Percentiles rank a stretch among this genome's conserved stretches.
Evolutionary conservation across 2,329 filamentous ascomycete species (phyloP).

Genomic region (Aspergillus candidus): DNA sequence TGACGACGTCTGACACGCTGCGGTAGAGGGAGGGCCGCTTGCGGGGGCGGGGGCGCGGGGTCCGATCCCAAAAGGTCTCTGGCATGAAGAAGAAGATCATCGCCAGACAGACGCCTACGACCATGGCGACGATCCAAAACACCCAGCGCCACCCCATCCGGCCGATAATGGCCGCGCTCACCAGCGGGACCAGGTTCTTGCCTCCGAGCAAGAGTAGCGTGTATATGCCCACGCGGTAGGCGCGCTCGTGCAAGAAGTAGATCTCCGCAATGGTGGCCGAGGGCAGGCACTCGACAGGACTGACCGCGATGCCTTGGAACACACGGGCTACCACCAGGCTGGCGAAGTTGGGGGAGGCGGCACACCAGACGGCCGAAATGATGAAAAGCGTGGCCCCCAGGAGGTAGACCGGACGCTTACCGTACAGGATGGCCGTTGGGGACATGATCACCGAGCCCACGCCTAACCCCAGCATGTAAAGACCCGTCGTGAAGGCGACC

Average conservation of each 20-base stretch:
- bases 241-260: slow-evolving; percentile 89
- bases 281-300: slow-evolving; percentile 84
- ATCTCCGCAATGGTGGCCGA: slow-evolving; percentile 95
- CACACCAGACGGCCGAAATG: slow-evolving; percentile 74
- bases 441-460: slow-evolving; percentile 77
- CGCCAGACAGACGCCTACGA: slow-evolving; percentile 63
- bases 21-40: slow-evolving; percentile 33
- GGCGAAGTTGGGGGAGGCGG: slow-evolving; percentile 69
- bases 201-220: slow-evolving; percentile 81
- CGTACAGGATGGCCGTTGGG: slow-evolving; percentile 83
- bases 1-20: slow-evolving; percentile 34
- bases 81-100: slow-evolving; percentile 86
- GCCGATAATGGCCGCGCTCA: slow-evolving; percentile 79
- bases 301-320: slow-evolving; percentile 81
- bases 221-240: slow-evolving; percentile 89
- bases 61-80: slow-evolving; percentile 92
- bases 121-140: slow-evolving; percentile 80
- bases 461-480: slow-evolving; percentile 92
- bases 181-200: slow-evolving; percentile 82
- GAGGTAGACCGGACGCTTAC: slow-evolving; percentile 87
- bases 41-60: slow-evolving; percentile 49
- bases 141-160: slow-evolving; percentile 80
- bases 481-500: slow-evolving; percentile 79
- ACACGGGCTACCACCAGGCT: slow-evolving; percentile 77
- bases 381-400: slow-evolving; percentile 71